phyloP scores from a whole-genome alignment of 805 yeast species.

The Metschnikowia orientalis region DNA sequence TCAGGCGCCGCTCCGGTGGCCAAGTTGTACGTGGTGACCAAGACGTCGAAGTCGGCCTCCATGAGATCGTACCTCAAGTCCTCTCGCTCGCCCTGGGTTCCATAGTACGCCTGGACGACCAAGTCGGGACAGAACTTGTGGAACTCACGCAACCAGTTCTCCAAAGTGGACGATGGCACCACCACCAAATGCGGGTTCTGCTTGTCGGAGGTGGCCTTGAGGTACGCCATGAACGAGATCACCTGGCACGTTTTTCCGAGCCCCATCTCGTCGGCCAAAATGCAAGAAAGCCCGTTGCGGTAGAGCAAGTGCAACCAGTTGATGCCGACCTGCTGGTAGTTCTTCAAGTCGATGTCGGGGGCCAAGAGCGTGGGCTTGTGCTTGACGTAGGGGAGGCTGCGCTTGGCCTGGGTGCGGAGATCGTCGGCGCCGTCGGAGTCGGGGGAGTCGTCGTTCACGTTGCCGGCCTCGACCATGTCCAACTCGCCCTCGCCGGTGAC shows the following conservation, averaged over 20 bases:
- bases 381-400: conserved; percentile 45
- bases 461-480: conserved; percentile 49
- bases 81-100: conserved; percentile 77
- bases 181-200: conserved; percentile 87
- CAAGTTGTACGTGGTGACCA: conserved; percentile 89
- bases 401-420: conserved; percentile 24
- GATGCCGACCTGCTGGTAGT: conserved; percentile 94
- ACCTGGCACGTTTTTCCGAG: conserved; percentile 96
- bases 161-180: conserved; percentile 94
- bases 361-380: conserved; percentile 70
- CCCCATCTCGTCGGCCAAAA: conserved; percentile 98
- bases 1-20: conserved; percentile 87
- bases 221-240: conserved; percentile 81
- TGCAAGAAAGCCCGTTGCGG: conserved; percentile 77
- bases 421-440: conserved; percentile 33
- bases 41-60: conserved; percentile 67
- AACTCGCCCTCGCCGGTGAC: conserved; percentile 66
- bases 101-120: conserved; percentile 89
- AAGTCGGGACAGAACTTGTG: conserved; percentile 79
- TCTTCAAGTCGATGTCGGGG: conserved; percentile 63
- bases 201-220: conserved; percentile 56
- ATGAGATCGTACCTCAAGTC: conserved; percentile 70
- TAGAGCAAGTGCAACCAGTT: conserved; percentile 88
- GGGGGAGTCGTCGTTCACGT: conserved; percentile 8
- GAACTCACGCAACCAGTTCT: conserved; percentile 96